Conservation (phyloP, 805 yeast species). For the Nakazawaea sp. region DNA sequence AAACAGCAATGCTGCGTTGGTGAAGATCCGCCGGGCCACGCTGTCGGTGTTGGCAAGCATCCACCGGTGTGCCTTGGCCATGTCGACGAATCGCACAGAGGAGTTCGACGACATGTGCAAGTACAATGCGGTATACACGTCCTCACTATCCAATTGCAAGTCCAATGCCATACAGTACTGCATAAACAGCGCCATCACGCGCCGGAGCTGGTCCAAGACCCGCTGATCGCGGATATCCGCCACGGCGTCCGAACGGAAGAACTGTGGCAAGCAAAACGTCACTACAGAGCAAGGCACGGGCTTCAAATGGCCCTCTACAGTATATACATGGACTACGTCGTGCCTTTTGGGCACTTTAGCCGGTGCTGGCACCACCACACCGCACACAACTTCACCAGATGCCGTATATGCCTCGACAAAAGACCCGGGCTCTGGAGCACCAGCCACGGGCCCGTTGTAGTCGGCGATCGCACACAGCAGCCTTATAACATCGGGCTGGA, state of each 20-base stretch:
- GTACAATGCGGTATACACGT: constrained; percentile 1
- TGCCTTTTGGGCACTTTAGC: constrained; percentile 29
- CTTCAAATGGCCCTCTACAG: constrained; percentile 24
- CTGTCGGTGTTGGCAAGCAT: background rate
- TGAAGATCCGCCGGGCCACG: background rate
- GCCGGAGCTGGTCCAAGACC: constrained; percentile 19
- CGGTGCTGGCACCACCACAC: constrained; percentile 26
- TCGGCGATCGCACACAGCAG: too few species aligned
- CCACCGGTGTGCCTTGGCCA: background rate
- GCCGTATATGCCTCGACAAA: too few species aligned
- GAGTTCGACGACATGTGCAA: constrained; percentile 6
- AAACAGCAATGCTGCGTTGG: background rate
- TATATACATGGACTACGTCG: constrained; percentile 21
- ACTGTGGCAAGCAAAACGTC: constrained; percentile 24
- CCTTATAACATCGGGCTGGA: too few species aligned
- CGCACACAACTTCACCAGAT: too few species aligned
- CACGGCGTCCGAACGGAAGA: constrained; percentile 20
- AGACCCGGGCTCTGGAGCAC: too few species aligned
- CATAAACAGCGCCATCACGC: constrained; percentile 22
- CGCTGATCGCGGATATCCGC: background rate
- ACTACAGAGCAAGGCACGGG: constrained; percentile 23
- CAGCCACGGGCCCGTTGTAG: too few species aligned
- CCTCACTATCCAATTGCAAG: constrained; percentile 7
- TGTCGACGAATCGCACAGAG: background rate
- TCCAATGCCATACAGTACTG: constrained; percentile 14